These are phyloP conservation scores for Pseudogymnoascus sp. DNA, from an alignment of 2,329 filamentous ascomycete species.

Conservation along the genomic window DNA sequence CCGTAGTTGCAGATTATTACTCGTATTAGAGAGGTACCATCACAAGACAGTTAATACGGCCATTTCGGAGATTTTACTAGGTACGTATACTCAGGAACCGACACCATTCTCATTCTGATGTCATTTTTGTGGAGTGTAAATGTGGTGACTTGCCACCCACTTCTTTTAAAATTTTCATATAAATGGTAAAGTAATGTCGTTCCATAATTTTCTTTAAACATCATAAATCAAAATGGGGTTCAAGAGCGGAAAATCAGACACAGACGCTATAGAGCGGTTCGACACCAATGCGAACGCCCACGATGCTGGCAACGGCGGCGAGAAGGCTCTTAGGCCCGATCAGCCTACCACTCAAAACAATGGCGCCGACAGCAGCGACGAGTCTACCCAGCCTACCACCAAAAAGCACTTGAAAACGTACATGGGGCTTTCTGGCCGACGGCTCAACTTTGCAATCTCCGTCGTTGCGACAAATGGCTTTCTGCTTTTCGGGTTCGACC, in stretches of 20 bases:
- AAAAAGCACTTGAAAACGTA: not conserved
- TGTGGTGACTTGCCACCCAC: not conserved
- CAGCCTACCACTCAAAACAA: not conserved
- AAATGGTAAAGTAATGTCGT: not conserved
- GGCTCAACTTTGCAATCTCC: not conserved
- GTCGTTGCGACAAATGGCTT: constrained; percentile 81
- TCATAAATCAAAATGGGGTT: not conserved
- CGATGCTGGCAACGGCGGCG: not conserved
- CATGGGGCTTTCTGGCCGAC: not conserved
- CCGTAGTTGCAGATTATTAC: not conserved
- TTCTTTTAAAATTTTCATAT: not conserved
- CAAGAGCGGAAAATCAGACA: not conserved
- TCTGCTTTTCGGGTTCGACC: constrained; percentile 86
- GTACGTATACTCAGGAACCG: constrained; percentile 3
- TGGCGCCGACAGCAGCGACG: not conserved
- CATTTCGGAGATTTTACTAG: not conserved
- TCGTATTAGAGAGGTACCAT: not conserved
- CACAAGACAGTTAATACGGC: not conserved
- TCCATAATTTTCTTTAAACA: not conserved
- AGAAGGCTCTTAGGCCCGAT: not conserved
- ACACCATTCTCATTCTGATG: not conserved
- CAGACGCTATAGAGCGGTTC: not conserved
- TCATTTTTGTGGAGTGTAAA: not conserved
- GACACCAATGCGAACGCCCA: not conserved
- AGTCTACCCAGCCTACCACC: not conserved